A percentile compares a stretch with the other conserved stretches of the same genome.
Conservation (phyloP, 139 green algal species). For the Micractinium sp. region DNA sequence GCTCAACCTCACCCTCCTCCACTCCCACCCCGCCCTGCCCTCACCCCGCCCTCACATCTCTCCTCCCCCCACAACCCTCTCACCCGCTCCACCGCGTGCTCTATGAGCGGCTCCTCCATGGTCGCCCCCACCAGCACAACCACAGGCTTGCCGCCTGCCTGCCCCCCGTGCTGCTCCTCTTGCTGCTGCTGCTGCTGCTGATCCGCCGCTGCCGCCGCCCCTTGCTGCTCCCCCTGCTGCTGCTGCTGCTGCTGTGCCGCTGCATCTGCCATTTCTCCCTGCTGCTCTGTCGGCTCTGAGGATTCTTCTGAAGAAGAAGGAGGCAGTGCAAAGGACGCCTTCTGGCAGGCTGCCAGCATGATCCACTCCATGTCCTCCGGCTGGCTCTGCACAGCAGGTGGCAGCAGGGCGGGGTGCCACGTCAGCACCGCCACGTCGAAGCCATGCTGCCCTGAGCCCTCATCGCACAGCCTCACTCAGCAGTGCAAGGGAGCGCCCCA, state of each 20-base stretch:
- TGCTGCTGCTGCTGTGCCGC: slow-evolving; percentile 13
- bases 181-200: slow-evolving; percentile 15
- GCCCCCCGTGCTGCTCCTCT: background rate
- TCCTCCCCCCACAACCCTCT: background rate
- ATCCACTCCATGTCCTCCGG: slow-evolving; percentile 59
- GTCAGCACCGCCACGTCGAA: background rate
- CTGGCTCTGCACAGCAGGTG: slow-evolving; percentile 36
- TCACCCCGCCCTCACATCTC: background rate
- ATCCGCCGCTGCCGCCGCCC: background rate
- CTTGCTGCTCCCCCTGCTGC: slow-evolving; percentile 14
- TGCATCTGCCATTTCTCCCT: background rate
- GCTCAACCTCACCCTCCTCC: no score
- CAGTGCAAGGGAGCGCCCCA: no score
- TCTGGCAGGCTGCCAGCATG: slow-evolving; percentile 52
- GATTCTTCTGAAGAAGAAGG: no score
- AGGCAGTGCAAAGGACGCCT: background rate
- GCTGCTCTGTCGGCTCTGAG: background rate
- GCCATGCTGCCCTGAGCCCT: background rate
- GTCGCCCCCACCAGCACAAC: slow-evolving; percentile 81
- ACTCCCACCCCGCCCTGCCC: background rate
- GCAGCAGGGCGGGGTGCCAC: background rate
- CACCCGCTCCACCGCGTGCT: slow-evolving; percentile 37
- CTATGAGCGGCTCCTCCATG: slow-evolving; percentile 49
- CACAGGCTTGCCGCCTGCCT: slow-evolving; percentile 43
- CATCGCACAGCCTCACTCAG: no score